Conservation (phyloP, 2,329 filamentous ascomycete genomes). For the Neophaeococcomyces aloes region DNA sequence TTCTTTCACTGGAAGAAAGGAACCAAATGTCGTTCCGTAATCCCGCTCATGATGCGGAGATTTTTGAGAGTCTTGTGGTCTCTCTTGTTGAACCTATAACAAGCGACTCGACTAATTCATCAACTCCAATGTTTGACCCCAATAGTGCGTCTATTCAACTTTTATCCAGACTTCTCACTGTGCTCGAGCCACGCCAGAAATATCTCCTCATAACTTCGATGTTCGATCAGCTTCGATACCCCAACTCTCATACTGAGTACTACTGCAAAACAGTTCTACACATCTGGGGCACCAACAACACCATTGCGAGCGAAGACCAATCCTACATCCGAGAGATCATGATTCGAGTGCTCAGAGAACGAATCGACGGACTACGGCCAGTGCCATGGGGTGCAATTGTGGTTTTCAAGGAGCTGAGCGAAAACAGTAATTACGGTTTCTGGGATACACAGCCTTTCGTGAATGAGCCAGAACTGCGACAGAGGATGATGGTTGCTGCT, state of each 20-base stretch:
- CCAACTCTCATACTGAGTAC: conserved; percentile 82
- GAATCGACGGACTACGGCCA: conserved; percentile 76
- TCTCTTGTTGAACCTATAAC: conserved; percentile 69
- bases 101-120: conserved; percentile 24
- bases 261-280: conserved; percentile 79
- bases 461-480: conserved; percentile 7
- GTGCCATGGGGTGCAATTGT: conserved; percentile 93
- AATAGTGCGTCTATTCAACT: conserved; percentile 59
- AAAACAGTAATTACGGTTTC: conserved; percentile 83
- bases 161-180: conserved; percentile 65
- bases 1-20: conserved; percentile 54
- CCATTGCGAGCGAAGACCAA: conserved; percentile 57
- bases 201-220: conserved; percentile 79
- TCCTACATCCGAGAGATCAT: conserved; percentile 81
- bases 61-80: conserved; percentile 74
- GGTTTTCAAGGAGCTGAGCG: conserved; percentile 77
- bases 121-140: conserved; percentile 49
- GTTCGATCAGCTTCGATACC: conserved; percentile 82
- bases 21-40: conserved; percentile 56
- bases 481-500: conserved; percentile 5
- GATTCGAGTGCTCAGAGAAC: conserved; percentile 75
- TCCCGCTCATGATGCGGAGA: conserved; percentile 57
- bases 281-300: conserved; percentile 65
- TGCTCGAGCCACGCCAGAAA: conserved; percentile 63
- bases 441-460: conserved; percentile 47